Evolutionary conservation across 2,329 filamentous ascomycete genomes (phyloP).

Genomic region (Colletotrichum truncatum): DNA sequence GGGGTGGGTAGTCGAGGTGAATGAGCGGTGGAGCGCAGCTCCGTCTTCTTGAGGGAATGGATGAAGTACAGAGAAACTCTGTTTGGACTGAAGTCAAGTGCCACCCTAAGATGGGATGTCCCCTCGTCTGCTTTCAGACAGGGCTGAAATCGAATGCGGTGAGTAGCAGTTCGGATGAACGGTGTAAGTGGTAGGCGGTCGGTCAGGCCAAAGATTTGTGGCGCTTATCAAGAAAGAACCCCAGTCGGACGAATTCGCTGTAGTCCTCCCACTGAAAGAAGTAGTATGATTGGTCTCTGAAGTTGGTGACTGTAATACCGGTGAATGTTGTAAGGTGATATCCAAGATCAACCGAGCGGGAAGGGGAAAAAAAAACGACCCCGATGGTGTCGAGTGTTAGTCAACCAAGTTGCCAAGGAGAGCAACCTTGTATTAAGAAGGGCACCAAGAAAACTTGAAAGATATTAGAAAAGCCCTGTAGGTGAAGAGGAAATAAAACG

Average conservation of each 20-base stretch:
- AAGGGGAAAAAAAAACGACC: not conserved
- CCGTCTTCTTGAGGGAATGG: slow-evolving; percentile 3
- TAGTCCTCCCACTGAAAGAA: not conserved
- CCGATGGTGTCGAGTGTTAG: slow-evolving; percentile 1
- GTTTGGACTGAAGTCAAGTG: not conserved
- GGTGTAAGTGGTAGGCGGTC: slow-evolving; percentile 15
- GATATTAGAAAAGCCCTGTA: not conserved
- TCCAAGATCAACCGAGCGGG: not conserved
- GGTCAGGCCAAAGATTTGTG: not conserved
- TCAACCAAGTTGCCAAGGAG: not conserved
- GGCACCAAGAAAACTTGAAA: not conserved
- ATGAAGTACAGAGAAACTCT: not conserved
- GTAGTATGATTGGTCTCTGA: not conserved
- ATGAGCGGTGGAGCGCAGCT: slow-evolving; percentile 2
- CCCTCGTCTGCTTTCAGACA: not conserved
- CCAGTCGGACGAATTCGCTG: not conserved
- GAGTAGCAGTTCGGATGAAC: not conserved
- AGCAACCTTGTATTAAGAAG: slow-evolving; percentile 4
- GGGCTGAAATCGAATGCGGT: slow-evolving; percentile 20
- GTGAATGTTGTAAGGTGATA: not conserved
- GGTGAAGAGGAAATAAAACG: slow-evolving; percentile 20
- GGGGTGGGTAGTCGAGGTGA: not conserved
- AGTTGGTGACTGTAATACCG: not conserved
- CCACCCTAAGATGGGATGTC: not conserved
- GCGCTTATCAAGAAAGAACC: not conserved